Conservation (phyloP, 805 yeast species). For the Schwanniomyces pseudopolymorphus region DNA sequence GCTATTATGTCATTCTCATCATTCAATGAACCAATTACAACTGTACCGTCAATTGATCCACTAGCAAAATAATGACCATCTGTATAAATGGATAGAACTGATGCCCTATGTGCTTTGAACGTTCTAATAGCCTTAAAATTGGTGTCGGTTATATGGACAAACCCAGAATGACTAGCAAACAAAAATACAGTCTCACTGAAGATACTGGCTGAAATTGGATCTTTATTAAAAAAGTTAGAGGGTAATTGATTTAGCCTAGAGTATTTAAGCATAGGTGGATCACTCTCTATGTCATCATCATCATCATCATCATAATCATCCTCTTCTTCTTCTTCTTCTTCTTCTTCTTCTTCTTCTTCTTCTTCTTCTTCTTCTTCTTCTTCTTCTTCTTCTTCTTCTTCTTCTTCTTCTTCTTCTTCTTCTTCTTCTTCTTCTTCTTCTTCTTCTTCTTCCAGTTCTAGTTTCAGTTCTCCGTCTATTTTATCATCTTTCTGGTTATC, state of each 20-base stretch:
- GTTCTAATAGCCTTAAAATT: slow-evolving; percentile 65
- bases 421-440: slow-evolving; percentile 1
- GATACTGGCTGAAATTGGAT: slow-evolving; percentile 72
- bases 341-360: neutral
- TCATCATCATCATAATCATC: slow-evolving; percentile 5
- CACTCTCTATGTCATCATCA: slow-evolving; percentile 44
- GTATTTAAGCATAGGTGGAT: slow-evolving; percentile 75
- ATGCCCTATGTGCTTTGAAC: slow-evolving; percentile 81
- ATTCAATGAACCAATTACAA: slow-evolving; percentile 69
- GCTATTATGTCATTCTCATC: slow-evolving; percentile 67
- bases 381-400: neutral
- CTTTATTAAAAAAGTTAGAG: slow-evolving; percentile 64
- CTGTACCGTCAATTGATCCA: slow-evolving; percentile 92
- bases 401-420: neutral
- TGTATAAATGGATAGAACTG: slow-evolving; percentile 68
- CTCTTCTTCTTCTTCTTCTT: neutral
- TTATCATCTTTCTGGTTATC: no score
- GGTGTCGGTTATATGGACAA: slow-evolving; percentile 64
- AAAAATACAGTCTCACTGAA: slow-evolving; percentile 62
- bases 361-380: neutral
- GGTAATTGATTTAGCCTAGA: slow-evolving; percentile 70
- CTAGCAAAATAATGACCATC: slow-evolving; percentile 80
- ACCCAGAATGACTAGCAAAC: slow-evolving; percentile 89
- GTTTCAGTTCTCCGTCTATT: no score
- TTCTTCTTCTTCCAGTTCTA: no score